Evolutionary conservation across 257 asterid species (phyloP).

Genomic region (Solanum etuberosum): DNA sequence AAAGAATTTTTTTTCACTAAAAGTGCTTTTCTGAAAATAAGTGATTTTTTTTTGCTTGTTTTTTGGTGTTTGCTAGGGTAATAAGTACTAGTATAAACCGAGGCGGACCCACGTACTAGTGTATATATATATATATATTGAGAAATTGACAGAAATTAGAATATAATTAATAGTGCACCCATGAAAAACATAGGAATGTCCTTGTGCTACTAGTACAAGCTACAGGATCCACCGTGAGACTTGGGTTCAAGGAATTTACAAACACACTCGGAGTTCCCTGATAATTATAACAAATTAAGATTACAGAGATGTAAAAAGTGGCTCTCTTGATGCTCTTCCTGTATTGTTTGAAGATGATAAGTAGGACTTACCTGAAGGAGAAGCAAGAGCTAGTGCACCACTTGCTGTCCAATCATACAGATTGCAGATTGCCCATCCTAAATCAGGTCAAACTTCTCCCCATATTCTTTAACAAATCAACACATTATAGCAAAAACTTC

Average conservation of each 20-base stretch:
- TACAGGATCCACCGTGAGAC: no score
- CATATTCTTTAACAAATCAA: not conserved
- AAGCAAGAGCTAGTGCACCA: constrained; percentile 42
- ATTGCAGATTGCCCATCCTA: constrained; percentile 11
- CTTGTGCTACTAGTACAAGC: no score
- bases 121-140: no score
- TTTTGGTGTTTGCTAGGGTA: not conserved
- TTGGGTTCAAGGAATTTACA: not conserved
- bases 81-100: no score
- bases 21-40: not conserved
- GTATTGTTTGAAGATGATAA: constrained; percentile 21
- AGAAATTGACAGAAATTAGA: no score
- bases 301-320: not conserved
- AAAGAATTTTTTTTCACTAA: not conserved
- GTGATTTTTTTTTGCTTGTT: not conserved
- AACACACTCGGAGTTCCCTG: not conserved
- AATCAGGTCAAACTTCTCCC: constrained; percentile 22
- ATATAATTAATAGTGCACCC: no score
- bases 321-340: not conserved
- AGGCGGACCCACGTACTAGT: not conserved
- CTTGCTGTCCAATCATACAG: constrained; percentile 24
- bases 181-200: no score
- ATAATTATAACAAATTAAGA: not conserved
- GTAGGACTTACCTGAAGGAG: constrained; percentile 36
- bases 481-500: not conserved